These are phyloP conservation scores for Aspergillus oerlinghausenensis DNA, from an alignment of 2,329 filamentous ascomycete species.

Conservation along the genomic window DNA sequence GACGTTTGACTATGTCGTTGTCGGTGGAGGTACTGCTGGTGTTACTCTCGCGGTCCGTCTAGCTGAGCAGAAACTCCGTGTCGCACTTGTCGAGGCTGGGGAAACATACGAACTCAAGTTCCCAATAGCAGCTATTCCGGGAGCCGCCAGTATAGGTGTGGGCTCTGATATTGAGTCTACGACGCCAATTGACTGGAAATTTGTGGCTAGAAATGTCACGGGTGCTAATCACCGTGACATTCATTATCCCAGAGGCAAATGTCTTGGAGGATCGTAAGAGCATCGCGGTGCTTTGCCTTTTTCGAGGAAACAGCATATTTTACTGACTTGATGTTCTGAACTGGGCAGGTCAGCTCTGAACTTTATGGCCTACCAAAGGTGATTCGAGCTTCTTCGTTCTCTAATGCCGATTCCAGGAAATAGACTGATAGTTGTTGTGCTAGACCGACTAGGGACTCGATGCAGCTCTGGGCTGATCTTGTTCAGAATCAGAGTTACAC, in stretches of 20 bases:
- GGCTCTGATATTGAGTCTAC: constrained; percentile 15
- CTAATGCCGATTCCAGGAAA: neutral
- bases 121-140: constrained; percentile 48
- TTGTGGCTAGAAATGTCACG: constrained; percentile 43
- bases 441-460: constrained; percentile 24
- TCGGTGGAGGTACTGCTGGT: constrained; percentile 37
- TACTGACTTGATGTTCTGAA: neutral
- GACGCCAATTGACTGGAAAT: constrained; percentile 50
- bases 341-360: constrained; percentile 26
- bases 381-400: neutral
- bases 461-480: constrained; percentile 30
- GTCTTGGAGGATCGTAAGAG: constrained; percentile 27
- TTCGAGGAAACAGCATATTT: neutral
- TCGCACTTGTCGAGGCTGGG: constrained; percentile 38
- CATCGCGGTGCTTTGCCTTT: neutral
- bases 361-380: constrained; percentile 33
- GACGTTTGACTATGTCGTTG: constrained; percentile 28
- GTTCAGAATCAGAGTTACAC: constrained; percentile 29
- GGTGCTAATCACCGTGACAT: constrained; percentile 40
- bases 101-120: constrained; percentile 51
- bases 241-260: constrained; percentile 27
- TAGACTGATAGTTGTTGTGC: neutral
- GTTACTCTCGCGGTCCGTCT: constrained; percentile 47
- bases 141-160: constrained; percentile 16
- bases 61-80: constrained; percentile 42